Percentiles rank a stretch among this genome's conserved stretches.
Evolutionary conservation across 2,329 filamentous ascomycete species (phyloP).

Genomic region (Trichoderma hamatum): DNA sequence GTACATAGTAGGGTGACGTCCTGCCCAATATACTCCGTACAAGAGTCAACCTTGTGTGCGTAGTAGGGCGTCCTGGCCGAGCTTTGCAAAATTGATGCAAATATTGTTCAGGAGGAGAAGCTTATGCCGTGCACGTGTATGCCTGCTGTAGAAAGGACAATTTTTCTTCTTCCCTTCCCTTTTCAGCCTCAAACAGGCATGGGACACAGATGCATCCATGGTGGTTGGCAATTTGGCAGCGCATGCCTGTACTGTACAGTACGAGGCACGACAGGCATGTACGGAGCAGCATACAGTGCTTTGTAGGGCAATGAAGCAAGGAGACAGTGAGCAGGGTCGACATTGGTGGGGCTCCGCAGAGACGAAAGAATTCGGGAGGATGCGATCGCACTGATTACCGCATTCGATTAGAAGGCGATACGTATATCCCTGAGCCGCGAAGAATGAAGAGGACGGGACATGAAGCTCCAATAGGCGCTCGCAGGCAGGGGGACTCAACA

Average conservation of each 20-base stretch:
- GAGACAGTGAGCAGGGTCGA: not conserved
- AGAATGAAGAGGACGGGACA: not conserved
- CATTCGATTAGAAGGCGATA: conserved; percentile 24
- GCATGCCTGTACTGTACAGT: not conserved
- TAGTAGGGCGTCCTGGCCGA: not conserved
- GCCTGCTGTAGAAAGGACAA: not conserved
- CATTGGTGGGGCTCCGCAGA: conserved; percentile 10
- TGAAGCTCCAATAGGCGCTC: conserved; percentile 22
- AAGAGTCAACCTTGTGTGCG: not conserved
- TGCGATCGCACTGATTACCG: conserved; percentile 28
- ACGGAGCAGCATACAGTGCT: not conserved
- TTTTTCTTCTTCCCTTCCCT: not conserved
- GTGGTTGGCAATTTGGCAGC: not conserved
- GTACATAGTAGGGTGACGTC: not conserved
- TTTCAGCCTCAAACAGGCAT: not conserved
- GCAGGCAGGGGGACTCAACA: conserved; percentile 6
- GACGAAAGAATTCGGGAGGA: not conserved
- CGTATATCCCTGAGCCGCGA: conserved; percentile 23
- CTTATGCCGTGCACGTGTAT: not conserved
- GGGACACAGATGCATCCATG: not conserved
- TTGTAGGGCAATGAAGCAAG: conserved; percentile 6
- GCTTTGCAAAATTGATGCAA: conserved; percentile 2
- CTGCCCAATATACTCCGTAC: not conserved
- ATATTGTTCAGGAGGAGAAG: not conserved
- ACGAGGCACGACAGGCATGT: not conserved